Evolutionary conservation across 352 stramenopile genomes (phyloP), one percentile per base, ranked within the genome.

Genomic region (Nothophytophthora sp.): DNA sequence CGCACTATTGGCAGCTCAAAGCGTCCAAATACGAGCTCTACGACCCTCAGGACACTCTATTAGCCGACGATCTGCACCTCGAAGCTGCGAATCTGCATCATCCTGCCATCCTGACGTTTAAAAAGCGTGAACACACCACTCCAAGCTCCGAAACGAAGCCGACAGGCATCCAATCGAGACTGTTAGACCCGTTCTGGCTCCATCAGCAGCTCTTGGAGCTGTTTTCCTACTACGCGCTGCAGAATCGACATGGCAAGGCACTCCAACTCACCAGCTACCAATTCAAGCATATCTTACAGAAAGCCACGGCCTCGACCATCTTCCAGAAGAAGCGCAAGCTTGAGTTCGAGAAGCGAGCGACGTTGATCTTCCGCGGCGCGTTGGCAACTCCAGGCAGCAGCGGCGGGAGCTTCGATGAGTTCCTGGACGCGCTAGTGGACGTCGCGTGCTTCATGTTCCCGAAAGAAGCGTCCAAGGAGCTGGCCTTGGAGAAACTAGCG

Each of bases 161-260:
- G 5, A 18, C 38, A 11, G 13, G 20, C 4, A 12, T 5, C n/a
- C 19, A 18, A 6, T 29, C 16, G 4, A 48, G 22, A 4, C 22
- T 16, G 8, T 30, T 25, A 1, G 74, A 90, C 35, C 73, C 71
- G 13, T 85, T 87, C 29, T 75, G 60, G 60, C 52, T 86, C 9
- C 73, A 85, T 22, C 70, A 88, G 18, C 67, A 75, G 27, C 59
- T 91, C 5, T 81, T 82, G 20, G 71, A 87, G n/a, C 39, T 88
- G 10, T 91, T 91, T 24, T 53, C 84, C 13, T 70, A 80, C 29
- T 72, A 75, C 29, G 67, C 78, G 0, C 54, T 91, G 0, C 77
- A 82, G 13, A 88, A 86, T 16, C 66, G 62, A 3, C 78, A 57
- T 29, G 70, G 69, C 37, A 73, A 63, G 15, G 58, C 40, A 1